Evolutionary conservation across 306 rosid genomes (phyloP), one percentile per base, ranked within the genome.

Genomic region (Cucurbita maxima): DNA sequence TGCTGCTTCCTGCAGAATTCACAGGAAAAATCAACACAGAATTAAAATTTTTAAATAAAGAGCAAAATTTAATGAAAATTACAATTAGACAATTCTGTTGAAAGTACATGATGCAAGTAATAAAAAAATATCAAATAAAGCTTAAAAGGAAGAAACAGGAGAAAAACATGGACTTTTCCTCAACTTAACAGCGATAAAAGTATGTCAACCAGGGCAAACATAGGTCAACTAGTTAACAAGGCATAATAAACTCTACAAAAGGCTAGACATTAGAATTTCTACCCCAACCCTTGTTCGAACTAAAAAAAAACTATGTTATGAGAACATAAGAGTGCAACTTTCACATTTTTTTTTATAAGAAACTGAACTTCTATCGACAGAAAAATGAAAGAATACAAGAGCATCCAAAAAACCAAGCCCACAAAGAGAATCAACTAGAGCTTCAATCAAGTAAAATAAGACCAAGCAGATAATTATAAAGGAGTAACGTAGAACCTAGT

Each of bases 1-100:
- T 34, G 96, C 91, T 34, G 91, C 61, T 67, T 79, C 83, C 63
- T 76, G 88, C 79, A 84, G 80, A 83, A 75, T 75, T 92, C 90
- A 58, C 14, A 37, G 47, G 64, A 10, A 76, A 37, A 58, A 79
- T 64, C 77, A 75, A 75, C 47, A 40, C 13, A 82, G 41, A 72
- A 55, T 58, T 12, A 30, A 20, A 71, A 60, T 43, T 18, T 70
- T 69, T 47, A 76, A 57, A 41, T 71, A 62, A 45, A 47, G 64
- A 56, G 34, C 55, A 51, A 0, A 16, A 7, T 15, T 52, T 48
- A 20, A 52, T 37, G 62, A 16, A 18, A 37, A 72, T 19, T 64
- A 66, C 38, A 10, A 44, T 20, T 25, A 72, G 8, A 52, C 18
- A 37, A 19, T 36, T 40, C 8, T 38, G 52, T 52, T 72, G 3